Evolutionary conservation across 1,139 yeast genomes (phyloP).

Genomic region (Taiozyma sp.): DNA sequence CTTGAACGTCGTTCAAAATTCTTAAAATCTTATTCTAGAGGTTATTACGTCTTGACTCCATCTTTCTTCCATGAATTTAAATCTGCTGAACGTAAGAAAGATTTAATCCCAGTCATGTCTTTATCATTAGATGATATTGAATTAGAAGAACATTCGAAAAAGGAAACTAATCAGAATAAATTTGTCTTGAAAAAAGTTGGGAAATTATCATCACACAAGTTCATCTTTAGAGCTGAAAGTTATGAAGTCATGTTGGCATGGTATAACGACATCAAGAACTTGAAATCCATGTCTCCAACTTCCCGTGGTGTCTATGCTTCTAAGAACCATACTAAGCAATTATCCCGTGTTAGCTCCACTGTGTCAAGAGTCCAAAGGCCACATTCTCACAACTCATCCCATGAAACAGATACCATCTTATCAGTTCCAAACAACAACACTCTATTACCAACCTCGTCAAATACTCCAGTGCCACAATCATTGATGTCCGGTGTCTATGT

Average conservation of each 20-base stretch:
- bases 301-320: slow-evolving; percentile 38
- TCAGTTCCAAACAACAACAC: slow-evolving; percentile 22
- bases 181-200: slow-evolving; percentile 78
- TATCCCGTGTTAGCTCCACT: slow-evolving; percentile 20
- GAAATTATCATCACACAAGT: slow-evolving; percentile 71
- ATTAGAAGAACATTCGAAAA: slow-evolving; percentile 75
- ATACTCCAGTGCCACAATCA: slow-evolving; percentile 17
- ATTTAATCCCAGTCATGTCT: slow-evolving; percentile 84
- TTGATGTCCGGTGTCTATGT: slow-evolving; percentile 21
- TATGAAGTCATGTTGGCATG: slow-evolving; percentile 76
- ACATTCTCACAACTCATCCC: slow-evolving; percentile 12
- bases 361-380: slow-evolving; percentile 16
- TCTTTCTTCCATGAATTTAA: slow-evolving; percentile 88
- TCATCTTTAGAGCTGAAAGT: slow-evolving; percentile 86
- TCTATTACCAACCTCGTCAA: slow-evolving; percentile 15
- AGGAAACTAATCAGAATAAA: slow-evolving; percentile 62
- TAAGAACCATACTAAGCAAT: slow-evolving; percentile 21
- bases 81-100: slow-evolving; percentile 73
- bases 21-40: slow-evolving; percentile 81
- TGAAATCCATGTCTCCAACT: slow-evolving; percentile 55
- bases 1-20: slow-evolving; percentile 89
- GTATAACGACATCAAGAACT: slow-evolving; percentile 69
- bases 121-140: slow-evolving; percentile 76
- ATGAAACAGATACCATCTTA: slow-evolving; percentile 24
- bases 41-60: slow-evolving; percentile 90